Conservation (phyloP, 371 early-diverging fungal genomes). For the Funneliformis caledonium region DNA sequence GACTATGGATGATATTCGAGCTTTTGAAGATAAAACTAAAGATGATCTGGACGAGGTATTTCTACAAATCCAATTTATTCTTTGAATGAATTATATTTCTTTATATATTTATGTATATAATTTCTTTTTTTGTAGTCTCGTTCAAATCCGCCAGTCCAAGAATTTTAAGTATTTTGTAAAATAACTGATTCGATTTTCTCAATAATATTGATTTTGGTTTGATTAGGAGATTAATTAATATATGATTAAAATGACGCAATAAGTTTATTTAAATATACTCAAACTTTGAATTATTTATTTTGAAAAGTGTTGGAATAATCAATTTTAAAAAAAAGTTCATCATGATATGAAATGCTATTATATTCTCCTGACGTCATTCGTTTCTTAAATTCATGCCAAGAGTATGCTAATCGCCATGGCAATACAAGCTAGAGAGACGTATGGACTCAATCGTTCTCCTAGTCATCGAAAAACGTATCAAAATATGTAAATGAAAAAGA, state of each 20-base stretch:
- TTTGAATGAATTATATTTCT: neutral
- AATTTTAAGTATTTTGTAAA: neutral
- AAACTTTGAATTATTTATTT: too few species aligned
- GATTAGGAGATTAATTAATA: too few species aligned
- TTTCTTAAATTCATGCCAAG: conserved; percentile 38
- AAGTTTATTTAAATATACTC: too few species aligned
- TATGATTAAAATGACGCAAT: too few species aligned
- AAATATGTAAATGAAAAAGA: neutral
- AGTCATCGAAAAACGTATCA: conserved; percentile 22
- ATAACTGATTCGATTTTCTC: too few species aligned
- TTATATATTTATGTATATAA: neutral
- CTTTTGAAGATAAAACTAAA: conserved; percentile 66
- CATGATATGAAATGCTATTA: too few species aligned
- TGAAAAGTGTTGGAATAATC: too few species aligned
- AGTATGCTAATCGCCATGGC: conserved; percentile 71
- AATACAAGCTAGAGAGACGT: conserved; percentile 84
- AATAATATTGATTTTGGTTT: too few species aligned
- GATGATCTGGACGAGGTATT: conserved; percentile 54
- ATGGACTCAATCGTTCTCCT: conserved; percentile 87
- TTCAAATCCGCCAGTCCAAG: neutral
- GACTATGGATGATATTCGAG: conserved; percentile 70
- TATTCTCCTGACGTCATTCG: neutral
- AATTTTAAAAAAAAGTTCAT: too few species aligned
- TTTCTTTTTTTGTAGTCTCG: conserved; percentile 2
- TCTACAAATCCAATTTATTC: neutral